A percentile compares a stretch with the other conserved stretches of the same genome.
Conservation (phyloP, 2,329 filamentous ascomycete species). For the Camptophora hylomeconis region DNA sequence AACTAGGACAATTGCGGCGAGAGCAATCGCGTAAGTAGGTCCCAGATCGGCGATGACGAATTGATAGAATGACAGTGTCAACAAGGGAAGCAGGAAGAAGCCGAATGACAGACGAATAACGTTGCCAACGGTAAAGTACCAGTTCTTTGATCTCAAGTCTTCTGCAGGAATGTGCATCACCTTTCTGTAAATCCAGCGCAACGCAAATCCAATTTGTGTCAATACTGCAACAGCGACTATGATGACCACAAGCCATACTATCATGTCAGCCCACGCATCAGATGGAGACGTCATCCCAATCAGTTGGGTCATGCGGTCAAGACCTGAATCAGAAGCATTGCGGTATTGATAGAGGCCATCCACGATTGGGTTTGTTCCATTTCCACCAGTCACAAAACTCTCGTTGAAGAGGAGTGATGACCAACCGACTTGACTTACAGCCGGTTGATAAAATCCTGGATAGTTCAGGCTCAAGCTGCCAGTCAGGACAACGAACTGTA, state of each 20-base stretch:
- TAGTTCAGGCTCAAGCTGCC: conserved; percentile 80
- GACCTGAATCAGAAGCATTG: conserved; percentile 62
- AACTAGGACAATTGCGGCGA: conserved; percentile 63
- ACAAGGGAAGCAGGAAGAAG: conserved; percentile 78
- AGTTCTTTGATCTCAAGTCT: conserved; percentile 79
- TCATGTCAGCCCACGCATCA: conserved; percentile 91
- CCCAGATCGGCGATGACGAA: conserved; percentile 62
- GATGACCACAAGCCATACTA: conserved; percentile 75
- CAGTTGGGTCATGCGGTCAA: conserved; percentile 66
- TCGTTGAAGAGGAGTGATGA: conserved; percentile 86
- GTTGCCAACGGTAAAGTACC: conserved; percentile 72
- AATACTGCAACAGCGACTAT: conserved; percentile 54
- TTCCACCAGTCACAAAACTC: conserved; percentile 61
- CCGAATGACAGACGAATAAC: conserved; percentile 79
- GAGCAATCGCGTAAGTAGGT: conserved; percentile 55
- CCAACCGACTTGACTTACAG: conserved; percentile 78
- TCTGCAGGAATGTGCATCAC: conserved; percentile 64
- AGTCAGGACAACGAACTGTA: conserved; percentile 81
- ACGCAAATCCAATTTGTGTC: conserved; percentile 62
- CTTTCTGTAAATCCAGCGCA: conserved; percentile 62
- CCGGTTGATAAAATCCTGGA: conserved; percentile 87
- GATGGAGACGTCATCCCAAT: conserved; percentile 62
- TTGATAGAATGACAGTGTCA: conserved; percentile 82
- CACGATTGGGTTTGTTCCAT: conserved; percentile 52
- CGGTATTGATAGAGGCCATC: conserved; percentile 68